Evolutionary conservation across 192 early-diverging fungal species (phyloP).

Genomic region (Podila epigama): DNA sequence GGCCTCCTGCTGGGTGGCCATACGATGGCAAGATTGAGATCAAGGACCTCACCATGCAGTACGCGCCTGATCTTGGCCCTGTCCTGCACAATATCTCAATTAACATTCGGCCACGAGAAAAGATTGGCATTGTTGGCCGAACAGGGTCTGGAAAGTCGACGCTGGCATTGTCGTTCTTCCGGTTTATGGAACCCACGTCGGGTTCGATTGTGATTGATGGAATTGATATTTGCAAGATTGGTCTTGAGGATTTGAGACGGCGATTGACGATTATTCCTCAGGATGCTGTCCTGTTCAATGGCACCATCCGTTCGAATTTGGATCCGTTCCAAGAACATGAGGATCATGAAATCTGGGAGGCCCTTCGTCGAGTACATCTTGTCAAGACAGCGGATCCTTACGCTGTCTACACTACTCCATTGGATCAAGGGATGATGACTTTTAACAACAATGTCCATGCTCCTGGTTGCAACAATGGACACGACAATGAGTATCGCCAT

Average conservation of each 20-base stretch:
- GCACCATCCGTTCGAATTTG: constrained; percentile 80
- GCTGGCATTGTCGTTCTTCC: constrained; percentile 78
- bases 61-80: constrained; percentile 70
- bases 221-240: constrained; percentile 76
- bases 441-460: too few relatives aligned
- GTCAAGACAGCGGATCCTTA: too few relatives aligned
- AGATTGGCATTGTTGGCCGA: constrained; percentile 94
- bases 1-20: constrained; percentile 75
- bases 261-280: constrained; percentile 91
- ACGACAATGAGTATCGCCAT: constrained; percentile 3
- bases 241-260: constrained; percentile 81
- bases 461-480: too few relatives aligned
- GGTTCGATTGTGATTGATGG: constrained; percentile 82
- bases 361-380: constrained; percentile 78
- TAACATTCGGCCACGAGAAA: constrained; percentile 65
- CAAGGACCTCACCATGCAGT: constrained; percentile 74
- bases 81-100: constrained; percentile 83
- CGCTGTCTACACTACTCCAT: too few relatives aligned
- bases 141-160: constrained; percentile 91
- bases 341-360: constrained; percentile 82
- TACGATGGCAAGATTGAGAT: constrained; percentile 74
- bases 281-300: constrained; percentile 62
- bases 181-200: constrained; percentile 74
- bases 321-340: constrained; percentile 86
- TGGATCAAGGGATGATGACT: too few relatives aligned